These are phyloP conservation scores for Colletotrichum endophyticum DNA, from an alignment of 2,329 filamentous ascomycete genomes.

Conservation along the genomic window DNA sequence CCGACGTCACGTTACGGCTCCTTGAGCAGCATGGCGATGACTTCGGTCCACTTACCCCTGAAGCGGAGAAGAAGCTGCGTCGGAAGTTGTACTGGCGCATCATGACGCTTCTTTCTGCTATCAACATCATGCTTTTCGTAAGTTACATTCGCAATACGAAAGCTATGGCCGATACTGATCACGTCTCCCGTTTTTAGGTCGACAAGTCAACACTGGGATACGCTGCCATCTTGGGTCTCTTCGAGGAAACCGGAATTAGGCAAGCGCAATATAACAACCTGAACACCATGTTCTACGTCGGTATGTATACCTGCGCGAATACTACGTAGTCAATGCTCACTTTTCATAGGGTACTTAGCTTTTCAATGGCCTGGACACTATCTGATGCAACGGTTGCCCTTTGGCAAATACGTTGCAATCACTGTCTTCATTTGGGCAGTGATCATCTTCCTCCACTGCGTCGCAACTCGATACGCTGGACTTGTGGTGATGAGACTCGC, in stretches of 20 bases:
- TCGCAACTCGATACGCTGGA: conserved; percentile 36
- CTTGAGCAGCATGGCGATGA: conserved; percentile 37
- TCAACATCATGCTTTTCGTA: conserved; percentile 42
- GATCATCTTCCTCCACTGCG: conserved; percentile 42
- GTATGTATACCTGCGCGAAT: conserved; percentile 24
- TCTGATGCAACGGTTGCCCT: conserved; percentile 41
- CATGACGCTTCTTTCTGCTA: conserved; percentile 33
- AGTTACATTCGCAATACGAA: conserved; percentile 9
- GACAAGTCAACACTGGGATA: conserved; percentile 46
- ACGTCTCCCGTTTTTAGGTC: conserved; percentile 25
- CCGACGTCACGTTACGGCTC: conserved; percentile 39
- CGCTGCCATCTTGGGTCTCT: conserved; percentile 43
- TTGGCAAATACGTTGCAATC: conserved; percentile 38
- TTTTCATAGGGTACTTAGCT: conserved; percentile 35
- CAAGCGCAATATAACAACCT: conserved; percentile 44
- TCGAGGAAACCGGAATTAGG: conserved; percentile 42
- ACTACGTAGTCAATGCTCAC: neutral
- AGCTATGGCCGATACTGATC: neutral
- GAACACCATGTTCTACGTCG: conserved; percentile 46
- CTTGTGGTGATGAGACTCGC: conserved; percentile 39
- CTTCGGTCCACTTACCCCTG: conserved; percentile 32
- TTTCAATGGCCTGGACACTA: conserved; percentile 43
- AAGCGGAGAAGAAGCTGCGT: conserved; percentile 33
- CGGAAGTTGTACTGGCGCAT: conserved; percentile 37
- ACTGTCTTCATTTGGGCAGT: conserved; percentile 38